A percentile compares a stretch with the other conserved stretches of the same genome.
phyloP scores from a whole-genome alignment of 805 yeast genomes.

The Pichia californica region DNA sequence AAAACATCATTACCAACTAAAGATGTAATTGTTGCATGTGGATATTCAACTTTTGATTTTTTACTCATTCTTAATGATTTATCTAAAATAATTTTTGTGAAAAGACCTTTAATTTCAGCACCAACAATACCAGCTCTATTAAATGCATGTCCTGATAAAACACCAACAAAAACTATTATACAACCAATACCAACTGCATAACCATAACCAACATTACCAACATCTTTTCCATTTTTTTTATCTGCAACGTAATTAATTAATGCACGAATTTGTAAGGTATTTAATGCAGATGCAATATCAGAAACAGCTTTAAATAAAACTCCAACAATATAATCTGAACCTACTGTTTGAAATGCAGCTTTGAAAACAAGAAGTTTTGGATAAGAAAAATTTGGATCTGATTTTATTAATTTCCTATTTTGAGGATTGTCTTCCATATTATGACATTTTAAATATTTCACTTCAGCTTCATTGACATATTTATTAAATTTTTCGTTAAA shows the following conservation, averaged over 20 bases:
- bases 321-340: constrained; percentile 36
- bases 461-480: constrained; percentile 28
- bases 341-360: constrained; percentile 46
- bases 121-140: constrained; percentile 58
- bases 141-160: constrained; percentile 56
- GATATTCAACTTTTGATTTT: constrained; percentile 49
- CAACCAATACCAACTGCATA: constrained; percentile 63
- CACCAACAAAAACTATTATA: constrained; percentile 44
- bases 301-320: constrained; percentile 37
- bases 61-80: constrained; percentile 63
- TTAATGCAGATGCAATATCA: constrained; percentile 46
- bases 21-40: constrained; percentile 68
- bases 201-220: constrained; percentile 60
- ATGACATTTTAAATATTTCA: constrained; percentile 27
- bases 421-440: constrained; percentile 28
- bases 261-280: constrained; percentile 60
- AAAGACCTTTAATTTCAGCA: constrained; percentile 60
- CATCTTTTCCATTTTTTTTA: constrained; percentile 38
- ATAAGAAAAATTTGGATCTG: constrained; percentile 36
- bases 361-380: constrained; percentile 37
- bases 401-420: constrained; percentile 28
- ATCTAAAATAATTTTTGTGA: constrained; percentile 63
- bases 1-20: constrained; percentile 77
- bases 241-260: constrained; percentile 59
- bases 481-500: constrained; percentile 32